These are phyloP conservation scores for Mortierella alpina DNA, from an alignment of 192 early-diverging fungal genomes.

Conservation along the genomic window DNA sequence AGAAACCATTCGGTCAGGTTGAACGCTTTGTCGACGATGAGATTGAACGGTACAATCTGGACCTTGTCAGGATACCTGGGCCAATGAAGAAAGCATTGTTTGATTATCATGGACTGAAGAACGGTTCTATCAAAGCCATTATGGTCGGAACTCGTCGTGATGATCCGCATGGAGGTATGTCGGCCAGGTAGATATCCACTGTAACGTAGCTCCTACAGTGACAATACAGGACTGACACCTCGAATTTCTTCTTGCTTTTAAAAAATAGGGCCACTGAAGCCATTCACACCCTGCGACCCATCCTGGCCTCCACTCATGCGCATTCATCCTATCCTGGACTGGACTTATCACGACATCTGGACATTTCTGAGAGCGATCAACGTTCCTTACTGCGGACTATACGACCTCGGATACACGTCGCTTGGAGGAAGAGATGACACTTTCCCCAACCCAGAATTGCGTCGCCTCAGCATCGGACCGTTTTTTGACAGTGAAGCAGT, in stretches of 20 bases:
- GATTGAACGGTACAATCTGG: slow-evolving; percentile 74
- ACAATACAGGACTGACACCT: too few relatives aligned
- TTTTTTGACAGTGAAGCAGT: slow-evolving; percentile 52
- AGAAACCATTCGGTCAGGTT: slow-evolving; percentile 86
- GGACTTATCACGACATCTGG: slow-evolving; percentile 91
- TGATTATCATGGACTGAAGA: slow-evolving; percentile 68
- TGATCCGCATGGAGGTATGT: slow-evolving; percentile 75
- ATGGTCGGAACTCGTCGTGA: slow-evolving; percentile 84
- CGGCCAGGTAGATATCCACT: too few relatives aligned
- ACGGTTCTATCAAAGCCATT: slow-evolving; percentile 70
- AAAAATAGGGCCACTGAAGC: slow-evolving; percentile 51
- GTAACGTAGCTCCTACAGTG: too few relatives aligned
- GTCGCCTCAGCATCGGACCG: slow-evolving; percentile 32
- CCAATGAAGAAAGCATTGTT: slow-evolving; percentile 85
- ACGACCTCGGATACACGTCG: slow-evolving; percentile 94
- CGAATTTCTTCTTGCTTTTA: not conserved
- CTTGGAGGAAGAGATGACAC: slow-evolving; percentile 89
- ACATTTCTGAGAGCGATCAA: slow-evolving; percentile 68
- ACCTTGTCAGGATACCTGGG: slow-evolving; percentile 72
- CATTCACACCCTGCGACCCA: slow-evolving; percentile 80
- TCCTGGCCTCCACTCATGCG: slow-evolving; percentile 94
- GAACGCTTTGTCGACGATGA: slow-evolving; percentile 87
- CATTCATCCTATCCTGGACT: slow-evolving; percentile 92
- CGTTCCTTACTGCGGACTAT: slow-evolving; percentile 88
- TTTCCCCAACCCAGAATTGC: slow-evolving; percentile 83